Evolutionary conservation across 805 yeast species (phyloP), one percentile per base, ranked within the genome.

Genomic region (Ogataea populi-albae): DNA sequence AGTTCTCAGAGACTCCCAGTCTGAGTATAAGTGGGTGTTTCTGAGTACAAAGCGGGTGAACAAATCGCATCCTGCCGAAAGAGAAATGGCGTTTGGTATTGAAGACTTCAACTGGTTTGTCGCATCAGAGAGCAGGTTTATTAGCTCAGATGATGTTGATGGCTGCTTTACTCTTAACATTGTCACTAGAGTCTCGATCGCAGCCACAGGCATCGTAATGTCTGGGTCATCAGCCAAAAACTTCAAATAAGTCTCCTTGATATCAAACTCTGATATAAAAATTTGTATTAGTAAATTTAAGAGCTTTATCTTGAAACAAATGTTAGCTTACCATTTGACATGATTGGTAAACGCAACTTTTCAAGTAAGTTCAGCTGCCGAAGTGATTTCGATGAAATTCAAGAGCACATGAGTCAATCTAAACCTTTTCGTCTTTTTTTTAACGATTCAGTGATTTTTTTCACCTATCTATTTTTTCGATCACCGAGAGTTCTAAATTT

Each of bases 131-230:
- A 91, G 77, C 9, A 88, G 68, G 34, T 78, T 84, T 52, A 89
- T 89, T 55, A 93, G 73, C 58, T 93, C 98, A 2, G 96, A 86
- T 2, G 96, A 87, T 0, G 99, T 93, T 7, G 87, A 73, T 6
- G 98, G 97, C 57, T 87, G 88, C 49, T 87, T 81, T 32, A 81
- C 77, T 45, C 81, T 73, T 19, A 91, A 64, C 63, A 93, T 73
- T 6, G 93, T 84, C 18, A 93, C 95, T 29, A 93, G 68, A 9
- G 96, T 79, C 66, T 93, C 98, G 54, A 93, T 93, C 23, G 98
- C 98, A 27, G 98, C 99, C 22, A 93, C 86, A 1, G 99, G 99
- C 97, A 89, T 93, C 5, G 98, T 89, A 79, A 93, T 86, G 38
- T 93, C 98, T n/a, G 86, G 72, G 63, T 93, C 97, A 33, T 88